A percentile compares a stretch with the other conserved stretches of the same genome.
phyloP scores from a whole-genome alignment of 2,329 filamentous ascomycete species.

The Talaromyces sp. region DNA sequence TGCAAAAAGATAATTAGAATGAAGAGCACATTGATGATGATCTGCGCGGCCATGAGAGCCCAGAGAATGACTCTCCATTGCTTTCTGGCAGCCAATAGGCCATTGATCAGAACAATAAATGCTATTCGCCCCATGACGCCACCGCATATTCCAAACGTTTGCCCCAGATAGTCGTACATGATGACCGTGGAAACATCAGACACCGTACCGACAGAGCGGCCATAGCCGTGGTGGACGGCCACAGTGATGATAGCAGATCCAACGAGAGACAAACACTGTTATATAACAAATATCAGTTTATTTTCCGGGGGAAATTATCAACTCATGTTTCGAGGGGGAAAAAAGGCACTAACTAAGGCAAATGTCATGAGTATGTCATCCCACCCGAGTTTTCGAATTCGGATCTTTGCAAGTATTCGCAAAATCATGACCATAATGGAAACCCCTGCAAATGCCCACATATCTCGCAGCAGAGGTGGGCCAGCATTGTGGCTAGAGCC shows the following conservation, averaged over 20 bases:
- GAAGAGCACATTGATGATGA: conserved; percentile 19
- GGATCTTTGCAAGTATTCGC: conserved; percentile 18
- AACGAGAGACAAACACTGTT: conserved; percentile 16
- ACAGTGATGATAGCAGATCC: conserved; percentile 21
- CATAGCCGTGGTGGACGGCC: conserved; percentile 18
- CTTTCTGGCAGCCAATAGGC: conserved; percentile 16
- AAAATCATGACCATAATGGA: conserved; percentile 16
- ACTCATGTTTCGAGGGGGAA: background rate
- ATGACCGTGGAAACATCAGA: conserved; percentile 16
- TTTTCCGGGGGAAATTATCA: background rate
- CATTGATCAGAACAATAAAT: conserved; percentile 21
- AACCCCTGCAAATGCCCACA: conserved; percentile 19
- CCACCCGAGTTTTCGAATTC: conserved; percentile 18
- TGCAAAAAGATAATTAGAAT: conserved; percentile 23
- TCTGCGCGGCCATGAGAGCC: conserved; percentile 17
- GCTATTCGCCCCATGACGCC: conserved; percentile 19
- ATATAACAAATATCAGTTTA: background rate
- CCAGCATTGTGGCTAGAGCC: conserved; percentile 9
- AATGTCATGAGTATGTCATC: conserved; percentile 22
- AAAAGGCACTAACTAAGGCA: conserved; percentile 18
- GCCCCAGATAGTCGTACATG: conserved; percentile 22
- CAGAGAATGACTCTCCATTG: conserved; percentile 17
- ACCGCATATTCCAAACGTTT: conserved; percentile 20
- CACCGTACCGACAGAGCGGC: conserved; percentile 12
- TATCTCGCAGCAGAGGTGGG: conserved; percentile 16